Evolutionary conservation across 1,139 yeast genomes (phyloP).

Genomic region (Geotrichum phurueaensis): DNA sequence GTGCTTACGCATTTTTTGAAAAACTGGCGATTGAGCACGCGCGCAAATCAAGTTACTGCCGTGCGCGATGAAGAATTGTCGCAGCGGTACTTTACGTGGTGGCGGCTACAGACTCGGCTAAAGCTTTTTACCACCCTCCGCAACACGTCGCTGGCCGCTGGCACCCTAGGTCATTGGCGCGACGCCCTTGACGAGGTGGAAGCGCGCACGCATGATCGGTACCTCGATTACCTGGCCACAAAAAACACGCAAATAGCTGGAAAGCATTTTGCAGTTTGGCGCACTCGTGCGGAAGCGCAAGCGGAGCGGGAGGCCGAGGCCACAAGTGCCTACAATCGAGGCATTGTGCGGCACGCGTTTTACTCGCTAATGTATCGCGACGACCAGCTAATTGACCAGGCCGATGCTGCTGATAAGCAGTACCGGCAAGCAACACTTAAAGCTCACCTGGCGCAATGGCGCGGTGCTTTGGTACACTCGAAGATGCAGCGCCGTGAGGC

Average conservation of each 20-base stretch:
- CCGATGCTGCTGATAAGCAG: slow-evolving; percentile 1
- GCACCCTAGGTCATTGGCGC: slow-evolving; percentile 8
- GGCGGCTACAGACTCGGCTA: slow-evolving; percentile 6
- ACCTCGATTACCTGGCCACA: not conserved
- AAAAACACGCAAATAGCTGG: not conserved
- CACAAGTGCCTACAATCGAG: slow-evolving; percentile 2
- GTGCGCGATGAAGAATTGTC: slow-evolving; percentile 4
- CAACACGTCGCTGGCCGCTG: slow-evolving; percentile 8
- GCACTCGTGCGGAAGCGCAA: not conserved
- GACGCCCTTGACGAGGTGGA: not conserved
- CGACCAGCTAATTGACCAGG: not conserved
- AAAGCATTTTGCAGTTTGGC: slow-evolving; percentile 1
- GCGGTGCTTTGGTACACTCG: not conserved
- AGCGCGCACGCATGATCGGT: not conserved
- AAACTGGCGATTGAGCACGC: slow-evolving; percentile 7
- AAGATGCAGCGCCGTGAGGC: not conserved
- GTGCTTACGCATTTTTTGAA: slow-evolving; percentile 3
- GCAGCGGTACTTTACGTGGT: not conserved
- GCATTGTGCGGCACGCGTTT: slow-evolving; percentile 9
- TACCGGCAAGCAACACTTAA: not conserved
- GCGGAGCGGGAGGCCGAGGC: not conserved
- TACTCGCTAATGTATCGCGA: slow-evolving; percentile 1
- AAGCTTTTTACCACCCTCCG: not conserved
- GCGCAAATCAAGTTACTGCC: not conserved
- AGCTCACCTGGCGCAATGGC: slow-evolving; percentile 1